Percentiles rank a stretch among this genome's conserved stretches.
Evolutionary conservation across 345 rosid species (phyloP).

Genomic region (Citrus unshiu): DNA sequence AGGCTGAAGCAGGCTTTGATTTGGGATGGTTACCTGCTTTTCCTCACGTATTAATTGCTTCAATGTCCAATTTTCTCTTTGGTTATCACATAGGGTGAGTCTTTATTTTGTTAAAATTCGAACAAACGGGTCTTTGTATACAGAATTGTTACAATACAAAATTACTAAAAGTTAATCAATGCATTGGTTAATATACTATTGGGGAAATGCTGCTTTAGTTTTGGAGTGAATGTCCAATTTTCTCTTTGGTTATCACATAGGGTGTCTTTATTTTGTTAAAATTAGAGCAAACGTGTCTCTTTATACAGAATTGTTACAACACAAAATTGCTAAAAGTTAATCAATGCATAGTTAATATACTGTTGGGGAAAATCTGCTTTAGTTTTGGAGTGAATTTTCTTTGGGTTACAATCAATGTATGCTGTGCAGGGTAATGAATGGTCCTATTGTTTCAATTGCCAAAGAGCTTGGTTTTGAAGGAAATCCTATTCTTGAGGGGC

Average conservation of each 20-base stretch:
- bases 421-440: constrained; percentile 71
- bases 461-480: constrained; percentile 75
- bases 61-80: constrained; percentile 74
- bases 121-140: too few species aligned
- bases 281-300: too few species aligned
- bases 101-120: background rate
- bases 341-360: background rate
- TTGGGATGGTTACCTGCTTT: constrained; percentile 72
- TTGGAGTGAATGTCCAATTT: constrained; percentile 46
- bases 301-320: too few species aligned
- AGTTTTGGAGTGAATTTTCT: background rate
- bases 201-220: too few species aligned
- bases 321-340: too few species aligned
- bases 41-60: constrained; percentile 61
- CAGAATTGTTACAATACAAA: too few species aligned
- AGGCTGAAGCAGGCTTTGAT: constrained; percentile 24
- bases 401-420: background rate
- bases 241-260: constrained; percentile 83
- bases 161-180: too few species aligned
- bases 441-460: constrained; percentile 71
- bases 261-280: constrained; percentile 24
- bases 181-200: background rate
- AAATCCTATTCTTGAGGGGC: constrained; percentile 61
- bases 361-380: background rate
- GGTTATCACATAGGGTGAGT: constrained; percentile 80